These are phyloP conservation scores for Phytopythium sindhum DNA, from an alignment of 352 stramenopile species.

Conservation along the genomic window DNA sequence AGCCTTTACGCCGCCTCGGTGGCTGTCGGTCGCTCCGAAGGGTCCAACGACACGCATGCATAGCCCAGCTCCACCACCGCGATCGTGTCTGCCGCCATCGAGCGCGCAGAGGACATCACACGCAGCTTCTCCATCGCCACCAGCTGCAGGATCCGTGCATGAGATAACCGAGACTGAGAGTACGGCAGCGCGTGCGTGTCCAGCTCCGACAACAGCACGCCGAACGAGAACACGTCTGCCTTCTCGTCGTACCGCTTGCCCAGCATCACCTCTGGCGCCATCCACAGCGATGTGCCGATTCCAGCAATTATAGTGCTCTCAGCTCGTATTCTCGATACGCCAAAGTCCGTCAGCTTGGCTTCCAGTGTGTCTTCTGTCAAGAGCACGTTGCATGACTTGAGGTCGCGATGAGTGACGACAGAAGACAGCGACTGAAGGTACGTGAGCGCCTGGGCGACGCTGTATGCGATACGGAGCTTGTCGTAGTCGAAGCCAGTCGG, in stretches of 20 bases:
- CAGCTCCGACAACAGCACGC: slow-evolving; percentile 41
- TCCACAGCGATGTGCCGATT: neutral
- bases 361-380: slow-evolving; percentile 16
- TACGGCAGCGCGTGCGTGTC: slow-evolving; percentile 37
- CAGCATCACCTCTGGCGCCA: slow-evolving; percentile 23
- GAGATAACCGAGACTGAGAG: neutral
- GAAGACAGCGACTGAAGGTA: slow-evolving; percentile 45
- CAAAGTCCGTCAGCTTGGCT: slow-evolving; percentile 47
- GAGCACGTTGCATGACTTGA: neutral
- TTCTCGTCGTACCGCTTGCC: slow-evolving; percentile 38
- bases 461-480: slow-evolving; percentile 28
- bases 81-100: no score
- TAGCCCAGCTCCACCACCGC: no score
- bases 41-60: no score
- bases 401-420: slow-evolving; percentile 5
- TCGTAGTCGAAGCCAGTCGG: slow-evolving; percentile 33
- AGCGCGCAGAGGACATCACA: no score
- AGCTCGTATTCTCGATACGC: slow-evolving; percentile 23
- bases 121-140: slow-evolving; percentile 9
- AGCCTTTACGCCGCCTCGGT: no score
- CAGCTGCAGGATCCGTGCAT: slow-evolving; percentile 39
- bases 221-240: slow-evolving; percentile 51
- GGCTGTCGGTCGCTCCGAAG: no score
- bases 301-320: slow-evolving; percentile 35
- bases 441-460: slow-evolving; percentile 28